Percentiles rank a stretch among this genome's conserved stretches.
These are phyloP conservation scores for Metarhizium guizhouense DNA, from an alignment of 2,329 filamentous ascomycete genomes.

Conservation along the genomic window DNA sequence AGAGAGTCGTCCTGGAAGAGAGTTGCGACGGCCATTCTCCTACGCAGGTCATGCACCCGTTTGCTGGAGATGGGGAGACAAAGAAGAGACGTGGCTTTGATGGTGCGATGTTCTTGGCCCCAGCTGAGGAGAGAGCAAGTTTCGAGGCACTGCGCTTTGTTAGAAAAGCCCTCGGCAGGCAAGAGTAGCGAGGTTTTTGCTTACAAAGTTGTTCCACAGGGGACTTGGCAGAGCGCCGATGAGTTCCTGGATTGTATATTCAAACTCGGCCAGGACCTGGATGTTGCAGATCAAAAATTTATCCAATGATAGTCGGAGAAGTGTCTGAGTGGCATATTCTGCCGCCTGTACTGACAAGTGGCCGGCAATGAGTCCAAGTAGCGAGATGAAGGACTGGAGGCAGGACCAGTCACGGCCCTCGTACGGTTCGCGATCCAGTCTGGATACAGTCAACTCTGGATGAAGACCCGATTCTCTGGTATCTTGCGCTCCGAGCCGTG, in stretches of 20 bases:
- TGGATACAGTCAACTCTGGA: slow-evolving; percentile 19
- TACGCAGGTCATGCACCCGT: slow-evolving; percentile 49
- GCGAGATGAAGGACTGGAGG: slow-evolving; percentile 32
- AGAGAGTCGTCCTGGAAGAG: slow-evolving; percentile 44
- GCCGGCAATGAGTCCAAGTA: slow-evolving; percentile 30
- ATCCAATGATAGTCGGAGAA: slow-evolving; percentile 49
- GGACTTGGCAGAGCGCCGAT: slow-evolving; percentile 29
- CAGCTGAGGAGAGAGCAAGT: slow-evolving; percentile 38
- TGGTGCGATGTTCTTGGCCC: slow-evolving; percentile 34
- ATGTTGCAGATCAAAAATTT: slow-evolving; percentile 34
- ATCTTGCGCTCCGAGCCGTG: slow-evolving; percentile 41
- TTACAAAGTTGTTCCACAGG: slow-evolving; percentile 34
- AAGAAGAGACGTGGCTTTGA: slow-evolving; percentile 50
- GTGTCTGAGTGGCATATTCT: slow-evolving; percentile 32
- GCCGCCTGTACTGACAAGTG: slow-evolving; percentile 24
- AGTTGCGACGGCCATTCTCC: slow-evolving; percentile 56
- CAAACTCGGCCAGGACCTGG: slow-evolving; percentile 30
- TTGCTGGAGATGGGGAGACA: slow-evolving; percentile 46
- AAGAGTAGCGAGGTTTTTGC: slow-evolving; percentile 8
- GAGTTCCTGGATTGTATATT: slow-evolving; percentile 34
- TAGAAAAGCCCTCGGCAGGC: background rate
- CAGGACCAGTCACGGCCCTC: slow-evolving; percentile 35
- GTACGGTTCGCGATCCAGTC: slow-evolving; percentile 18
- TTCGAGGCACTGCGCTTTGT: slow-evolving; percentile 35
- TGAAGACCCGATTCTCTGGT: slow-evolving; percentile 30